Percentiles rank a stretch among this genome's conserved stretches.
phyloP scores from a whole-genome alignment of 2,329 filamentous ascomycete genomes.

The Zymoseptoria passerinii region DNA sequence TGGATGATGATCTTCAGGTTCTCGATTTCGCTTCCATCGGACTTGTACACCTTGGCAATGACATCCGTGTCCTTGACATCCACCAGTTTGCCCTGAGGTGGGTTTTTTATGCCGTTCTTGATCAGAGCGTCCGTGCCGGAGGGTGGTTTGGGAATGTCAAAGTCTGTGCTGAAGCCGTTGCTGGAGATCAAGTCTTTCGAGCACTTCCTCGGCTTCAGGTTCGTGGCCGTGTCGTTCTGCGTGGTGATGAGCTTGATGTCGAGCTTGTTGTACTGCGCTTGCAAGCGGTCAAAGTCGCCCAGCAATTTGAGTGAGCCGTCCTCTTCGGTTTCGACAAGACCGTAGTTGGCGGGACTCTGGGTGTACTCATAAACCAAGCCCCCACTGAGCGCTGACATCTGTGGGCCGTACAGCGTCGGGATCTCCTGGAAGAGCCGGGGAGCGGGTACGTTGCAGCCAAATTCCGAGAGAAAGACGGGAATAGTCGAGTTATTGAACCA shows the following conservation, averaged over 20 bases:
- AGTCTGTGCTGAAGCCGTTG: constrained; percentile 66
- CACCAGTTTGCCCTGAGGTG: constrained; percentile 51
- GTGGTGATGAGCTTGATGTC: constrained; percentile 61
- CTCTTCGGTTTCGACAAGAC: constrained; percentile 38
- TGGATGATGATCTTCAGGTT: constrained; percentile 52
- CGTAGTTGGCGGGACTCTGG: constrained; percentile 56
- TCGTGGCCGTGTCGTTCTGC: constrained; percentile 49
- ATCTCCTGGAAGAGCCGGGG: constrained; percentile 72
- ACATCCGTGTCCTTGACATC: constrained; percentile 50
- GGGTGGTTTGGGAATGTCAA: constrained; percentile 64
- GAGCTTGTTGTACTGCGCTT: constrained; percentile 64
- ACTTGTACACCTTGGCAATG: constrained; percentile 48
- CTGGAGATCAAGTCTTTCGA: constrained; percentile 56
- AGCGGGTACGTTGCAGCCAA: constrained; percentile 65
- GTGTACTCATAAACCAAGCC: constrained; percentile 76
- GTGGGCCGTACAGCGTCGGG: constrained; percentile 57
- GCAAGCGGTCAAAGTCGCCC: constrained; percentile 56
- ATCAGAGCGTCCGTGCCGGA: constrained; percentile 64
- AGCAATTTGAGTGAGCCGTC: constrained; percentile 38
- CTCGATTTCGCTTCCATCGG: constrained; percentile 50
- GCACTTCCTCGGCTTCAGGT: constrained; percentile 56
- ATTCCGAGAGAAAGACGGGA: constrained; percentile 76
- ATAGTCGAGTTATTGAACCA: constrained; percentile 60
- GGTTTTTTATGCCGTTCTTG: constrained; percentile 60
- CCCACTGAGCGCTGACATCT: constrained; percentile 67